Evolutionary conservation across 163 green algal genomes (phyloP).

Genomic region (Coccomyxa subellipsoidea): DNA sequence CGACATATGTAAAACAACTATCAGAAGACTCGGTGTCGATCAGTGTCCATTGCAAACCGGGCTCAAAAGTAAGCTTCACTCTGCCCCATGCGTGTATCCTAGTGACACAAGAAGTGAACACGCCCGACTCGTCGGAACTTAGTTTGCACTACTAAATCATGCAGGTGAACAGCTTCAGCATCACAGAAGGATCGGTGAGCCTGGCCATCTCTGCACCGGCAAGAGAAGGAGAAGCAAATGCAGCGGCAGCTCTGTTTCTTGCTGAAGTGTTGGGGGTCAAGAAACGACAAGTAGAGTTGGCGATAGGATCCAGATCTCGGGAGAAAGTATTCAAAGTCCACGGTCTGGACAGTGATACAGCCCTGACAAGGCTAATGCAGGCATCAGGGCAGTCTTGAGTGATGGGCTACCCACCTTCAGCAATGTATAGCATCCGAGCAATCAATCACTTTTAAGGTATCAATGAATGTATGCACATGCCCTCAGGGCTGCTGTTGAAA

Average conservation of each 20-base stretch:
- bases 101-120: no score
- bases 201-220: constrained; percentile 2
- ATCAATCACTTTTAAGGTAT: background rate
- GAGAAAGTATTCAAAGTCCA: constrained; percentile 5
- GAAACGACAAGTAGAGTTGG: background rate
- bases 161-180: background rate
- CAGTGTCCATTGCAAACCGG: background rate
- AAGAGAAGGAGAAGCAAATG: constrained; percentile 13
- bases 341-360: background rate
- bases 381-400: background rate
- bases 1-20: background rate
- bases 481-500: no score
- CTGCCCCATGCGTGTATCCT: background rate
- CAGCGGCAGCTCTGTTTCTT: background rate
- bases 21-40: background rate
- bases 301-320: background rate
- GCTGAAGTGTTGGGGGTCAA: background rate
- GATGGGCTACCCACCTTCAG: background rate
- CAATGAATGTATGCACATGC: background rate
- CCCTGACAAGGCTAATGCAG: background rate
- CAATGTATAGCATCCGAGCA: no score
- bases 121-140: no score
- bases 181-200: background rate
- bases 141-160: background rate
- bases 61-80: background rate